These are phyloP conservation scores for Salix arbutifolia DNA, from an alignment of 345 rosid genomes.

Conservation along the genomic window DNA sequence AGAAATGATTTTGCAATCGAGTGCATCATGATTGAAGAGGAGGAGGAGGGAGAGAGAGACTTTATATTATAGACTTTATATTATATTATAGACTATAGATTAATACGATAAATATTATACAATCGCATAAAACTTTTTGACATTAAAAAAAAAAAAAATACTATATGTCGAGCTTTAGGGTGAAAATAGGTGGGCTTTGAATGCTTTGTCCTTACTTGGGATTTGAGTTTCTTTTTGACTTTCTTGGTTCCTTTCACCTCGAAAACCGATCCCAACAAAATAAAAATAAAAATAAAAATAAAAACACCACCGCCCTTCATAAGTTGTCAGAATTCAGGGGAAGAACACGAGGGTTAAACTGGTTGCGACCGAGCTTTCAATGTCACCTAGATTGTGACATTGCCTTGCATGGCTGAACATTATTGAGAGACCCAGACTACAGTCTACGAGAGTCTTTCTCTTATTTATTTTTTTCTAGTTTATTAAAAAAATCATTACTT, in stretches of 20 bases:
- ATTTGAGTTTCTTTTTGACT: conserved; percentile 9
- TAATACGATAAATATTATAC: not conserved
- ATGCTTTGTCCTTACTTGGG: conserved; percentile 7
- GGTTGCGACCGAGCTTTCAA: conserved; percentile 17
- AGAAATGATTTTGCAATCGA: conserved; percentile 38
- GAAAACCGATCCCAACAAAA: not conserved
- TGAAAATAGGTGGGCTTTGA: conserved; percentile 14
- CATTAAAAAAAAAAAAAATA: not conserved
- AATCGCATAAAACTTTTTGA: conserved; percentile 17
- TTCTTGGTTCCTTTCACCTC: conserved; percentile 7
- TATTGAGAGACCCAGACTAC: too few species aligned
- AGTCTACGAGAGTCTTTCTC: too few species aligned
- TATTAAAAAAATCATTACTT: too few species aligned
- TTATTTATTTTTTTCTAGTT: too few species aligned
- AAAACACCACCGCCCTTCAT: not conserved
- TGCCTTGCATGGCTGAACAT: not conserved
- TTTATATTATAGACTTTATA: not conserved
- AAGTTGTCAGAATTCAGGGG: not conserved
- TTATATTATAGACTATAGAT: too few species aligned
- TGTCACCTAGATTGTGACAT: not conserved
- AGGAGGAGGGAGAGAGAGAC: not conserved
- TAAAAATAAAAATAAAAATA: too few species aligned
- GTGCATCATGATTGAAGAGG: conserved; percentile 35
- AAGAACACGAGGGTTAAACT: not conserved
- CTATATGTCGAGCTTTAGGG: conserved; percentile 20